A percentile compares a stretch with the other conserved stretches of the same genome.
Conservation (phyloP, 768 basidiomycete species). For the Tremella mesenterica region DNA sequence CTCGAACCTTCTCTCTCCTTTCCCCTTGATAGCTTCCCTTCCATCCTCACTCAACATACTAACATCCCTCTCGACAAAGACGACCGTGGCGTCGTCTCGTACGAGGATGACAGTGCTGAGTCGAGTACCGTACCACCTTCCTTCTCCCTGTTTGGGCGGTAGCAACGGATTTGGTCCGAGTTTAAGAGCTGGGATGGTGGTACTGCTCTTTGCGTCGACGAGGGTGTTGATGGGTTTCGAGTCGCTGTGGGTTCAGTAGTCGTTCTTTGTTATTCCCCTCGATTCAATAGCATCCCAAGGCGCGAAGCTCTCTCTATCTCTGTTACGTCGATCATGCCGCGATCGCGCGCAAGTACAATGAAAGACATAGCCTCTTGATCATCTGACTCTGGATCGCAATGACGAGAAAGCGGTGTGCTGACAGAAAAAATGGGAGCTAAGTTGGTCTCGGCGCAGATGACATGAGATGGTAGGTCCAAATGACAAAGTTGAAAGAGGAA, state of each 20-base stretch:
- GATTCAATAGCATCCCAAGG: too few species aligned
- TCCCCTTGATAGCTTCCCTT: slow-evolving; percentile 12
- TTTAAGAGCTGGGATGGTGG: slow-evolving; percentile 18
- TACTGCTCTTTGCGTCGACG: slow-evolving; percentile 11
- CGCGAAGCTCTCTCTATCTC: too few species aligned
- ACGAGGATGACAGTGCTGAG: slow-evolving; percentile 39
- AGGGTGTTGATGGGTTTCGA: slow-evolving; percentile 12
- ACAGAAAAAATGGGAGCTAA: too few species aligned
- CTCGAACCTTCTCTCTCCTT: slow-evolving; percentile 12
- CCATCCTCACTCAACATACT: slow-evolving; percentile 16
- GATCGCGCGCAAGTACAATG: too few species aligned
- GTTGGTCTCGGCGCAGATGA: too few species aligned
- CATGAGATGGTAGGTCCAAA: too few species aligned
- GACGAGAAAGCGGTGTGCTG: too few species aligned
- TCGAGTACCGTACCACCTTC: slow-evolving; percentile 38
- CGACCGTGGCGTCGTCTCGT: slow-evolving; percentile 24
- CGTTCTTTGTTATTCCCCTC: too few species aligned
- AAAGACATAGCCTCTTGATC: too few species aligned
- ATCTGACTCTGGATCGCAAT: too few species aligned
- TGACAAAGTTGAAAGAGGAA: not conserved
- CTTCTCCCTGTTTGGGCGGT: slow-evolving; percentile 3
- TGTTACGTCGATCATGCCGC: too few species aligned
- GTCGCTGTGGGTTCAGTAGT: slow-evolving; percentile 9
- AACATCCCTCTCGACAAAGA: slow-evolving; percentile 39
- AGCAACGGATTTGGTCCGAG: slow-evolving; percentile 4